Conservation (phyloP, 331 rosid species). For the Ulmus americana region DNA sequence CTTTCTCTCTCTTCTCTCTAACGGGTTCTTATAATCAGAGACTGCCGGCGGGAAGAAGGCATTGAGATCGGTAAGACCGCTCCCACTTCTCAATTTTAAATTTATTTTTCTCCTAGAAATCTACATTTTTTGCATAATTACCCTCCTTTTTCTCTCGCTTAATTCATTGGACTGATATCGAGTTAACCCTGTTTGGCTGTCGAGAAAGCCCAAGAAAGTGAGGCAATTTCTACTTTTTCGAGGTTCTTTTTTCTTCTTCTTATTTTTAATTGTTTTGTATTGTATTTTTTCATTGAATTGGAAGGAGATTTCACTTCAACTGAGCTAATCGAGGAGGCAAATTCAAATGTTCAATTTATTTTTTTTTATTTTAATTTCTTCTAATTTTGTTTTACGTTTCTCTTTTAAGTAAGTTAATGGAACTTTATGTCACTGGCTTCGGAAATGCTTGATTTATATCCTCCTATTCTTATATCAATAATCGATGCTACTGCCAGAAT, state of each 20-base stretch:
- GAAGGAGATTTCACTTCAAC: neutral
- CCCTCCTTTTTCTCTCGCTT: neutral
- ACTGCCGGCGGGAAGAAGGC: conserved; percentile 39
- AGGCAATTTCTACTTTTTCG: neutral
- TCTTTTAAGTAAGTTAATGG: neutral
- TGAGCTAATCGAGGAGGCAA: neutral
- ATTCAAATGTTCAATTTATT: neutral
- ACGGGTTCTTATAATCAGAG: conserved; percentile 28
- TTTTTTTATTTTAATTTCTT: neutral
- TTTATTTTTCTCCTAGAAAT: neutral
- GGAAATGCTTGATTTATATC: conserved; percentile 6
- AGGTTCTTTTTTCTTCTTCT: neutral
- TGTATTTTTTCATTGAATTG: neutral
- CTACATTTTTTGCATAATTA: neutral
- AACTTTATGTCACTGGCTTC: conserved; percentile 3
- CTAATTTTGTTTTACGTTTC: neutral
- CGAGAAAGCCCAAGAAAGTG: conserved; percentile 13
- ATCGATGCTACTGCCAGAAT: no score
- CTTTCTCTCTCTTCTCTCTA: conserved; percentile 13
- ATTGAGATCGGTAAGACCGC: conserved; percentile 37
- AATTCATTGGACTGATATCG: conserved; percentile 8
- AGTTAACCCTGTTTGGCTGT: conserved; percentile 20
- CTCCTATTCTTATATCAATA: neutral
- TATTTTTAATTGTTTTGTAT: neutral
- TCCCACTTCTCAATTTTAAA: conserved; percentile 11